phyloP scores from a whole-genome alignment of 306 rosid genomes.

The Cucumis cinereus region DNA sequence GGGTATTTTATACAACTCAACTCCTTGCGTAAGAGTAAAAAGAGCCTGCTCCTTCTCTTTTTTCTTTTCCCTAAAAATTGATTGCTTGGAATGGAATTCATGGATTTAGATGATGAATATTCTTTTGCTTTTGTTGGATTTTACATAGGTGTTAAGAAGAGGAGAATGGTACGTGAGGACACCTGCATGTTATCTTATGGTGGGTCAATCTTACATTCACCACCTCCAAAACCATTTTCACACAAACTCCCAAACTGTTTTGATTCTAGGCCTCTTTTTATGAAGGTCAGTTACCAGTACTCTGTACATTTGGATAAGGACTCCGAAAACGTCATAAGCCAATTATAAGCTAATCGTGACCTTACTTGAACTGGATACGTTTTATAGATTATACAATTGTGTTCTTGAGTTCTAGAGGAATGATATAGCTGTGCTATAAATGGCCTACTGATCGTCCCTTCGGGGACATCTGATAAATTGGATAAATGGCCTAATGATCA shows the following conservation, averaged over 20 bases:
- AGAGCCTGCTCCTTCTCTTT: background rate
- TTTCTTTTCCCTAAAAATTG: background rate
- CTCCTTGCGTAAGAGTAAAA: background rate
- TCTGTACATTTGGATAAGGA: background rate
- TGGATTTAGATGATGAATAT: background rate
- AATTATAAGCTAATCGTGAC: background rate
- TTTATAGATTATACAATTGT: too few species aligned
- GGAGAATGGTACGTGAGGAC: constrained; percentile 85
- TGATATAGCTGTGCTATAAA: background rate
- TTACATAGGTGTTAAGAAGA: constrained; percentile 70
- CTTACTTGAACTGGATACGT: too few species aligned
- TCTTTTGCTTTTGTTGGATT: background rate
- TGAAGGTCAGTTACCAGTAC: constrained; percentile 38
- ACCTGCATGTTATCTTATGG: constrained; percentile 53
- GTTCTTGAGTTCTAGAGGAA: background rate
- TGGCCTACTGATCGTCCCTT: background rate
- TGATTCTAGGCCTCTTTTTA: constrained; percentile 70
- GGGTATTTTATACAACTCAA: background rate
- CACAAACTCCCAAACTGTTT: constrained; percentile 82
- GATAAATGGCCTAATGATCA: background rate
- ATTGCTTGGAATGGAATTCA: background rate
- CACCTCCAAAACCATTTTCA: constrained; percentile 75
- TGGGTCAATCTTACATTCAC: constrained; percentile 53
- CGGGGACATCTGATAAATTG: too few species aligned
- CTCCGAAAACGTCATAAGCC: background rate